These are phyloP conservation scores for Rubus idaeus DNA, from an alignment of 306 rosid species.

Conservation along the genomic window DNA sequence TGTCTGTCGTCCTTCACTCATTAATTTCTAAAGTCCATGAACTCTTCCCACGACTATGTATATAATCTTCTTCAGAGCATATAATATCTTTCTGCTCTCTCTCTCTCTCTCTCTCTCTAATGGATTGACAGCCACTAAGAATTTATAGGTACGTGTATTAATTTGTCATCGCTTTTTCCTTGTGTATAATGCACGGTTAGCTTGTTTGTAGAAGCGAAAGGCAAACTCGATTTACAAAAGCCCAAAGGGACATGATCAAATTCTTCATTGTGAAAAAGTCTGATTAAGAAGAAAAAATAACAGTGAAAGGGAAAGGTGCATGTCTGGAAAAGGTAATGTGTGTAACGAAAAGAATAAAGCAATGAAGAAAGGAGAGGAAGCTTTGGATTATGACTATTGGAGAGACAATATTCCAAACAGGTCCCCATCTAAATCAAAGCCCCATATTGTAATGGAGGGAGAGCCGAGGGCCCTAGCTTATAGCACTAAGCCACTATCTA, in stretches of 20 bases:
- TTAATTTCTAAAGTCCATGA: not conserved
- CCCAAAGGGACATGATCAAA: constrained; percentile 20
- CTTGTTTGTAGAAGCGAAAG: not conserved
- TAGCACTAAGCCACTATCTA: constrained; percentile 23
- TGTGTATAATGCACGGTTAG: not conserved
- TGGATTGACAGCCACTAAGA: constrained; percentile 1
- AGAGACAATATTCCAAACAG: constrained; percentile 73
- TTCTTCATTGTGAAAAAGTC: not conserved
- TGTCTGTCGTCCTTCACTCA: constrained; percentile 9
- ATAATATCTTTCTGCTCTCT: not conserved
- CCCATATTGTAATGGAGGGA: constrained; percentile 37
- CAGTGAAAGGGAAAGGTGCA: constrained; percentile 46
- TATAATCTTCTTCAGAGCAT: not conserved
- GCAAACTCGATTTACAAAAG: constrained; percentile 20
- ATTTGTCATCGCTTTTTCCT: not conserved
- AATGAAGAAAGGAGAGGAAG: constrained; percentile 42
- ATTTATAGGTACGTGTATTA: not conserved
- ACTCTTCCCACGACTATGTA: not conserved
- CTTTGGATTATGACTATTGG: constrained; percentile 67
- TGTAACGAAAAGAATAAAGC: constrained; percentile 44
- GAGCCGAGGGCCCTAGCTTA: constrained; percentile 28
- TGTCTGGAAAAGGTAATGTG: constrained; percentile 53
- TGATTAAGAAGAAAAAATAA: not conserved
- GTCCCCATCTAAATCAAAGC: constrained; percentile 64
- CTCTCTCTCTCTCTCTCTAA: not conserved